Conservation (phyloP, 345 rosid species). For the Rubroshorea leprosula region DNA sequence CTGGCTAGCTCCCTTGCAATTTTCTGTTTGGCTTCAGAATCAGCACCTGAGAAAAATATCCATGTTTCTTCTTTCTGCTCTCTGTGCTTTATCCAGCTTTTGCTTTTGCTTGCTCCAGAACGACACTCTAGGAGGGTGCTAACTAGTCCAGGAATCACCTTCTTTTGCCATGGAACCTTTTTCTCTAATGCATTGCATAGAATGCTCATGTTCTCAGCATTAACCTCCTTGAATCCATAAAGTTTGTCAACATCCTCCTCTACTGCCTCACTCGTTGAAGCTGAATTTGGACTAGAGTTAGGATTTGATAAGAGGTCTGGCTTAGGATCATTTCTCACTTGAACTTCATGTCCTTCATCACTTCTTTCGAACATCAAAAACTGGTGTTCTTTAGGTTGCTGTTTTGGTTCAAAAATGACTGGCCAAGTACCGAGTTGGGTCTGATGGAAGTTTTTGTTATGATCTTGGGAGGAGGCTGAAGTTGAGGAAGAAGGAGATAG, state of each 20-base stretch:
- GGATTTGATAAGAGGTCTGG: slow-evolving; percentile 62
- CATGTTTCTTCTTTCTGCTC: slow-evolving; percentile 47
- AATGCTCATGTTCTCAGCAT: slow-evolving; percentile 38
- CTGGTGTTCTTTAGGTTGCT: slow-evolving; percentile 15
- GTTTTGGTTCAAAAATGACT: slow-evolving; percentile 27
- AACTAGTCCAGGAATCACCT: slow-evolving; percentile 36
- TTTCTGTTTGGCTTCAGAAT: slow-evolving; percentile 38
- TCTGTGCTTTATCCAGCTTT: slow-evolving; percentile 19
- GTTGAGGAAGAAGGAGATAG: slow-evolving; percentile 37
- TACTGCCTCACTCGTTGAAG: slow-evolving; percentile 63
- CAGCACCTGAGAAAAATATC: slow-evolving; percentile 49
- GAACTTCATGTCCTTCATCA: slow-evolving; percentile 29
- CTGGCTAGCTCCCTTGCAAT: slow-evolving; percentile 57
- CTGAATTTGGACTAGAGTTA: slow-evolving; percentile 73
- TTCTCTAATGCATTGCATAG: slow-evolving; percentile 45
- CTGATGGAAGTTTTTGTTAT: slow-evolving; percentile 16
- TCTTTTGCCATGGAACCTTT: slow-evolving; percentile 53
- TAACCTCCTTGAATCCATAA: slow-evolving; percentile 39
- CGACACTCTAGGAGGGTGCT: slow-evolving; percentile 52
- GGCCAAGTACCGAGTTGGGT: slow-evolving; percentile 42
- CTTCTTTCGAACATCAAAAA: slow-evolving; percentile 32
- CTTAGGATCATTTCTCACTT: slow-evolving; percentile 19
- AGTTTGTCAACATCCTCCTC: slow-evolving; percentile 32
- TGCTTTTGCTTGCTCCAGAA: slow-evolving; percentile 33
- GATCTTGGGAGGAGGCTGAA: slow-evolving; percentile 32